phyloP scores from a whole-genome alignment of 2,329 filamentous ascomycete genomes.

The Salinomyces thailandicus region DNA sequence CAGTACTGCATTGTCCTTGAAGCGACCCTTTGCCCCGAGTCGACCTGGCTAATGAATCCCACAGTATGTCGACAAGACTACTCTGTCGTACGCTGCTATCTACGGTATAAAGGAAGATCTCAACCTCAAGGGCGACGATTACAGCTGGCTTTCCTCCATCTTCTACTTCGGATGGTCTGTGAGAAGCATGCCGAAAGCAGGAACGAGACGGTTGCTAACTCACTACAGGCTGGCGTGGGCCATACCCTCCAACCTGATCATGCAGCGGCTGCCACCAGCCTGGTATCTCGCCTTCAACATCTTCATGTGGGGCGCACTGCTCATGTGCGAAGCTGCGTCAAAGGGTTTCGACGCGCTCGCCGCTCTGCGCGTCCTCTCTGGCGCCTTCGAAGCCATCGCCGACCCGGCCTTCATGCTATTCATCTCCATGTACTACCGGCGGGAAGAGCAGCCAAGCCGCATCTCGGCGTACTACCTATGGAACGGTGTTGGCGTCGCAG shows the following conservation, averaged over 20 bases:
- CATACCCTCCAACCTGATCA: constrained; percentile 41
- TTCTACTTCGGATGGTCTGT: constrained; percentile 35
- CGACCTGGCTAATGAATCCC: not conserved
- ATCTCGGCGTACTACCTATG: constrained; percentile 39
- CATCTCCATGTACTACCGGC: constrained; percentile 56
- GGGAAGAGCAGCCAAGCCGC: constrained; percentile 50
- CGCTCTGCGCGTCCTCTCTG: constrained; percentile 47
- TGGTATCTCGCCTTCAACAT: constrained; percentile 41
- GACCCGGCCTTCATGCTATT: constrained; percentile 55
- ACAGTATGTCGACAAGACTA: constrained; percentile 38
- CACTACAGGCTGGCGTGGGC: not conserved
- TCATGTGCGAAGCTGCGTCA: constrained; percentile 26
- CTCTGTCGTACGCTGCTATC: constrained; percentile 52
- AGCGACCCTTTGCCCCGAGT: no score
- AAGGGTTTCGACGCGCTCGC: constrained; percentile 44
- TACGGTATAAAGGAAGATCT: constrained; percentile 53
- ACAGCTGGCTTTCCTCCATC: constrained; percentile 46
- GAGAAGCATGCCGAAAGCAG: no score
- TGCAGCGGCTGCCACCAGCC: constrained; percentile 43
- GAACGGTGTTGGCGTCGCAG: constrained; percentile 49
- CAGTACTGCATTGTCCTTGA: no score
- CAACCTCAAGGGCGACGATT: constrained; percentile 46
- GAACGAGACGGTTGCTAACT: no score
- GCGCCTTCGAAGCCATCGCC: constrained; percentile 46
- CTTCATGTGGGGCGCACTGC: constrained; percentile 31